Percentiles rank a stretch among this genome's conserved stretches.
phyloP scores from a whole-genome alignment of 2,329 filamentous ascomycete species.

The Penicillium digitatum region DNA sequence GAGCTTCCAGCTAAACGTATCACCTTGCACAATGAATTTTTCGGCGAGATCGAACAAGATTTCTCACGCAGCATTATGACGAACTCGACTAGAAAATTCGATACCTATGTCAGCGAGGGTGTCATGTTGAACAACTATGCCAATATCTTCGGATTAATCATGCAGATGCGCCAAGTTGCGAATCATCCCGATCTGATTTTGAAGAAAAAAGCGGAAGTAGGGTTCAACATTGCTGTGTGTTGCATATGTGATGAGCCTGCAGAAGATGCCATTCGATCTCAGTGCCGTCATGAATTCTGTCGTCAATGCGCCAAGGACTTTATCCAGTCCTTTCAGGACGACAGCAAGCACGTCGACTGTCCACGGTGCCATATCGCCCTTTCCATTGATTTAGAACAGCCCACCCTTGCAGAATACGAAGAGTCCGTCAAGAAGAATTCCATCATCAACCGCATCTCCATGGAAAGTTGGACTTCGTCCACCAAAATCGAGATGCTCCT shows the following conservation, averaged over 20 bases:
- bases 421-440: slow-evolving; percentile 84
- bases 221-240: slow-evolving; percentile 86
- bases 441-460: slow-evolving; percentile 97
- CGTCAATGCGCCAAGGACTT: slow-evolving; percentile 76
- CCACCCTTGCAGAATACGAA: slow-evolving; percentile 90
- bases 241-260: slow-evolving; percentile 95
- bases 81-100: slow-evolving; percentile 80
- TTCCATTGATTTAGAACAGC: slow-evolving; percentile 88
- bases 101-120: slow-evolving; percentile 91
- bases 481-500: slow-evolving; percentile 97
- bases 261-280: slow-evolving; percentile 87
- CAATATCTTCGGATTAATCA: slow-evolving; percentile 97
- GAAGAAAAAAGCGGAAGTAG: slow-evolving; percentile 79
- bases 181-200: slow-evolving; percentile 93
- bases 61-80: slow-evolving; percentile 96
- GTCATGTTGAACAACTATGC: slow-evolving; percentile 96
- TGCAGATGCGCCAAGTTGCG: slow-evolving; percentile 98
- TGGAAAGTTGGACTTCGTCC: slow-evolving; percentile 97
- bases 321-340: slow-evolving; percentile 66
- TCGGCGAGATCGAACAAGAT: slow-evolving; percentile 92
- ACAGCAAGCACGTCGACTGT: slow-evolving; percentile 59
- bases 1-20: slow-evolving; percentile 94
- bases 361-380: slow-evolving; percentile 88
- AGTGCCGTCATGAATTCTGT: slow-evolving; percentile 91
- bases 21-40: slow-evolving; percentile 88